Percentiles rank a stretch among this genome's conserved stretches.
phyloP scores from a whole-genome alignment of 1,284 basidiomycete genomes.

The Ganoderma resinaceum region DNA sequence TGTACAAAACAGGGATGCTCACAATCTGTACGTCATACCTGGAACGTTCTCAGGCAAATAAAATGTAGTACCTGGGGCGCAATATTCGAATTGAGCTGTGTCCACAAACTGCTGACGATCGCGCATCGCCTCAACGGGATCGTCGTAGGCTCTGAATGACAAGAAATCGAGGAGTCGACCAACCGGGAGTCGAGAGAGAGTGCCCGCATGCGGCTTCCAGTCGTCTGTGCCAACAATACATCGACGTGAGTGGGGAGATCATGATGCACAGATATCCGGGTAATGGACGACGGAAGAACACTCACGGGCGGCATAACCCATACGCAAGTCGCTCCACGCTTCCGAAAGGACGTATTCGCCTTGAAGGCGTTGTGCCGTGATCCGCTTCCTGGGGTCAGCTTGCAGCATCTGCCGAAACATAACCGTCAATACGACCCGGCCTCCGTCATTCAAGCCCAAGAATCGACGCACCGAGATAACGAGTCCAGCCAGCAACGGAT shows the following conservation, averaged over 20 bases:
- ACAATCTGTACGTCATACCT: background rate
- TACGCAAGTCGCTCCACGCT: conserved; percentile 13
- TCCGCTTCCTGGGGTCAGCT: background rate
- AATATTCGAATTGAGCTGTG: background rate
- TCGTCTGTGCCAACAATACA: background rate
- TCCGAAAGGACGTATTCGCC: background rate
- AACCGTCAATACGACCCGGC: background rate
- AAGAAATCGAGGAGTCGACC: background rate
- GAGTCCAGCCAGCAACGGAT: background rate
- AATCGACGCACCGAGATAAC: background rate
- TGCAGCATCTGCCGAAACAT: conserved; percentile 28
- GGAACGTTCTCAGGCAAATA: background rate
- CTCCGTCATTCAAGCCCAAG: background rate
- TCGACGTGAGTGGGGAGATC: background rate
- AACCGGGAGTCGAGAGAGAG: background rate
- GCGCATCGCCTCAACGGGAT: background rate
- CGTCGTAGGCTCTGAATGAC: background rate
- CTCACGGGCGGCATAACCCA: background rate
- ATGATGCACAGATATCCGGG: background rate
- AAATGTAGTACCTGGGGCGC: background rate
- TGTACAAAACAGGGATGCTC: background rate
- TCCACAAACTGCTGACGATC: background rate
- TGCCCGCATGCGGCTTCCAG: background rate
- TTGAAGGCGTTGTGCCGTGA: background rate
- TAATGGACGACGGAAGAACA: background rate